Base-by-base conservation (phyloP, 495 filamentous ascomycete species). In the Aspergillus coremiiformis region DNA sequence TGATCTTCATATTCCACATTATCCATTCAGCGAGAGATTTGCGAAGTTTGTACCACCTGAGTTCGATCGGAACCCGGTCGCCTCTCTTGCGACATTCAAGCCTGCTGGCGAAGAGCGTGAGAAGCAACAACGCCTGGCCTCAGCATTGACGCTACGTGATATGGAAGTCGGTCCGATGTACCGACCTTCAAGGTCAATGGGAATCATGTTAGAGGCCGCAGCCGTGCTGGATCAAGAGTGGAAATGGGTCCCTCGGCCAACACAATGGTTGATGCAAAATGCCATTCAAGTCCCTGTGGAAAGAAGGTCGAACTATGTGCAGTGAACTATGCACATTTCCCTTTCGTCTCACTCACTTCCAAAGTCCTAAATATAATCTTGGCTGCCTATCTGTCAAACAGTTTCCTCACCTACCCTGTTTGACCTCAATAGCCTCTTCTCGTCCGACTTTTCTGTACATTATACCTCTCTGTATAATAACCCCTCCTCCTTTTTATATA, bases 201-300 rank as follows among this genome's bases (percentile, higher is more conserved):
- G 33, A 2, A 52, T 65, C 24, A 72, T 74, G 71, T 52, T 76
- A 39, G 66, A 62, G 44, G 62, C 61, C 9, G 68, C 58, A 33
- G 33, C 51, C 20, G 20, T 41, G 30, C 20, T 73, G 39, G 72
- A 75, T 43, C 22, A 26, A 5, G 51, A 69, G 39, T 72, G 68
- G 69, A 45, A 47, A 12, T 47, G 45, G 23, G 44, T 43, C 9
- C 64, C 68, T 1, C 57, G 59, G 14, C 58, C 68, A 0, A 56
- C 60, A 14, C 35, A 49, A 1, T 71, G 64, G 68, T 53, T 64
- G 47, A 51, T 67, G 49, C 53, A 68, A 24, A 64, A 72, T 47
- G 62, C 63, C 30, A 67, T 75, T 32, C 41, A 58, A 2, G 51
- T 74, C 4, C 60, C 61, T 33, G 39, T 57, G 17, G 17, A 26